These are phyloP conservation scores for Trichoderma endophyticum DNA, from an alignment of 2,329 filamentous ascomycete genomes.

Conservation along the genomic window DNA sequence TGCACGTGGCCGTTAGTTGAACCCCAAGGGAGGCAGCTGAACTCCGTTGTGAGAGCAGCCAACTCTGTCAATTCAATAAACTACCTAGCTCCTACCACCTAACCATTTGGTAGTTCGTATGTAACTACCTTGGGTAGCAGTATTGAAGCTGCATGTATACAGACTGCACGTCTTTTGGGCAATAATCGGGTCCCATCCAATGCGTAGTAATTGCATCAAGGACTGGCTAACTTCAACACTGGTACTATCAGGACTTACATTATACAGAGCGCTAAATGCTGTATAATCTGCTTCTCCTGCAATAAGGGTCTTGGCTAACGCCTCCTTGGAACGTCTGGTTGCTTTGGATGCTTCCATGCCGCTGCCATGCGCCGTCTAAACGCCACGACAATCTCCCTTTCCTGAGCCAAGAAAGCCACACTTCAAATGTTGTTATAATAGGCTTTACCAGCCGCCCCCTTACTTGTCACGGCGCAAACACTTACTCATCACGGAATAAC, in stretches of 20 bases:
- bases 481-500: not conserved
- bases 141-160: not conserved
- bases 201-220: not conserved
- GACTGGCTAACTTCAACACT: not conserved
- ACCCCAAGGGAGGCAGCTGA: not conserved
- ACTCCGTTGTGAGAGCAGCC: not conserved
- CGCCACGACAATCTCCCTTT: not conserved
- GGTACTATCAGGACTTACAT: not conserved
- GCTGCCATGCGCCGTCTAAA: not conserved
- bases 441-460: slow-evolving; percentile 1
- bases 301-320: not conserved
- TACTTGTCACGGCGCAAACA: not conserved
- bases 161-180: not conserved
- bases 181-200: not conserved
- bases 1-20: not conserved
- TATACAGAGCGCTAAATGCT: not conserved
- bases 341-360: slow-evolving; percentile 3
- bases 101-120: not conserved
- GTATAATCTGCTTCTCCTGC: not conserved
- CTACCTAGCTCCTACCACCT: not conserved
- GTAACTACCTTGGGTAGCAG: not conserved
- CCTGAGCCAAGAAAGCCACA: slow-evolving; percentile 10
- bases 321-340: not conserved
- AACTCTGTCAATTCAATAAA: not conserved
- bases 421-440: not conserved